These are phyloP conservation scores for Camillea tinctor DNA, from an alignment of 2,329 filamentous ascomycete genomes.

Conservation along the genomic window DNA sequence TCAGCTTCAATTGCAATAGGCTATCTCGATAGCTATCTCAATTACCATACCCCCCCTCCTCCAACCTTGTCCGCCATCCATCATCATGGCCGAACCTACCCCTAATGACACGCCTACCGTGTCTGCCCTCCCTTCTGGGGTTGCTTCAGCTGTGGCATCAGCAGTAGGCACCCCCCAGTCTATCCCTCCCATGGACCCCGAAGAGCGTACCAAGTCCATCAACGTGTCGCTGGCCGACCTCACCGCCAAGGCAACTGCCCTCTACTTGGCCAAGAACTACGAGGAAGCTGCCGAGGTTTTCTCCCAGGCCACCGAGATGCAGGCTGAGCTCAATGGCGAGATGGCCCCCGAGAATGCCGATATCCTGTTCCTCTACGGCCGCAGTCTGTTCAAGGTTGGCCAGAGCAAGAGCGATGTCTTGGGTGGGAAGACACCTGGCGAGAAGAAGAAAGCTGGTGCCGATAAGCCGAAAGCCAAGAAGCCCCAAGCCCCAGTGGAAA, in stretches of 20 bases:
- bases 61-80: background rate
- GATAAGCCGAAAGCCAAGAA: conserved; percentile 40
- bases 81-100: conserved; percentile 32
- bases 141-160: conserved; percentile 28
- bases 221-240: conserved; percentile 74
- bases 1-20: background rate
- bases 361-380: conserved; percentile 90
- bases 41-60: background rate
- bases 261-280: conserved; percentile 89
- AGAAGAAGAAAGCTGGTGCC: conserved; percentile 47
- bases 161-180: conserved; percentile 31
- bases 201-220: conserved; percentile 48
- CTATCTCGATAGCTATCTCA: no score
- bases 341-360: conserved; percentile 89
- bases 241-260: conserved; percentile 74
- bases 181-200: conserved; percentile 35
- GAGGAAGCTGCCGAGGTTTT: conserved; percentile 83
- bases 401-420: conserved; percentile 93
- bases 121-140: conserved; percentile 29
- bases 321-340: conserved; percentile 89
- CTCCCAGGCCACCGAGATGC: conserved; percentile 83
- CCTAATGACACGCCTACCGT: conserved; percentile 28
- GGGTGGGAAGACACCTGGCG: conserved; percentile 70
- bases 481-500: conserved; percentile 38
- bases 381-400: conserved; percentile 89